Evolutionary conservation across 257 asterid species (phyloP).

Genomic region (Apocynum venetum): DNA sequence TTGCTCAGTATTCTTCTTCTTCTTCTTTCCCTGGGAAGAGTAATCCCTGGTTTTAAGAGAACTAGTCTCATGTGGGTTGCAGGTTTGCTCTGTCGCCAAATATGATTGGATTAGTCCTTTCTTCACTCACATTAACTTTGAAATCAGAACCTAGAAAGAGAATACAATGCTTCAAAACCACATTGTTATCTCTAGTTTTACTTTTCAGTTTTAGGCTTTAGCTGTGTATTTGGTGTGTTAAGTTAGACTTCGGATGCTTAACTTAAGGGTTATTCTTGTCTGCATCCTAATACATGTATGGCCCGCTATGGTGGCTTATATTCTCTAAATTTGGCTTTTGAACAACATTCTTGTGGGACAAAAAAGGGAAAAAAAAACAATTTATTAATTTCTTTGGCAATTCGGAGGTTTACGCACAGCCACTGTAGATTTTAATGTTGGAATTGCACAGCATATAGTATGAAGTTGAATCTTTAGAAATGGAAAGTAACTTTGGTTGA

Average conservation of each 20-base stretch:
- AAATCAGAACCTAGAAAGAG: background rate
- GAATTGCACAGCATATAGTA: background rate
- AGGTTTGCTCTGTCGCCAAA: background rate
- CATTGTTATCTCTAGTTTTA: too few relatives aligned
- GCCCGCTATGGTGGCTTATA: background rate
- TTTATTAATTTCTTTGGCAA: background rate
- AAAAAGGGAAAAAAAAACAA: too few relatives aligned
- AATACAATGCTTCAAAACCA: background rate
- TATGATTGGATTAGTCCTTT: background rate
- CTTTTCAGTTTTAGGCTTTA: too few relatives aligned
- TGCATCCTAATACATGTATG: background rate
- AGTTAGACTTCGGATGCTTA: background rate
- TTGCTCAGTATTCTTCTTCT: too few relatives aligned
- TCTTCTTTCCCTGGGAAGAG: too few relatives aligned
- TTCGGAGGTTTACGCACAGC: background rate
- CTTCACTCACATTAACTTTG: background rate
- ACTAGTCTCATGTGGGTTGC: background rate
- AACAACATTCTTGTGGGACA: background rate
- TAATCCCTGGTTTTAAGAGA: background rate
- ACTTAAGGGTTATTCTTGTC: background rate
- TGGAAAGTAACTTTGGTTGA: background rate
- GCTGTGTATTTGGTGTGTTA: background rate
- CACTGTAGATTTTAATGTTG: background rate
- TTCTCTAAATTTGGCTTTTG: background rate
- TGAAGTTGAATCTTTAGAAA: background rate